phyloP scores from a whole-genome alignment of 2,329 filamentous ascomycete species.

The Penicillium concentricum region DNA sequence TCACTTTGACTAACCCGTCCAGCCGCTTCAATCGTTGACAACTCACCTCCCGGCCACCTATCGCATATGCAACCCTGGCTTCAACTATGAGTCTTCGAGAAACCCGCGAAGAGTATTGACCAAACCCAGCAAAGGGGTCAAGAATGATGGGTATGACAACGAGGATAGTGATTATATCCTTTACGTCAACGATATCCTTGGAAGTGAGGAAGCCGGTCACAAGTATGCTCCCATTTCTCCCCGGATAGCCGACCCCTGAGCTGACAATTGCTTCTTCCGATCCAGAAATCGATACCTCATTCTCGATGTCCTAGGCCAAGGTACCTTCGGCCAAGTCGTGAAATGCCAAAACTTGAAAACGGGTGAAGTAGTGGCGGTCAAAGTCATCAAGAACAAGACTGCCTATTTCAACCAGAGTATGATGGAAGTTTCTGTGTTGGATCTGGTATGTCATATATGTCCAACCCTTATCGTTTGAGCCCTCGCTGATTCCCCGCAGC shows the following conservation, averaged over 20 bases:
- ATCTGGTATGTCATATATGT: constrained; percentile 63
- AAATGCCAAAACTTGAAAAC: constrained; percentile 99
- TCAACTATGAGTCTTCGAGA: constrained; percentile 97
- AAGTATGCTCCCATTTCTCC: constrained; percentile 60
- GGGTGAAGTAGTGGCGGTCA: constrained; percentile 96
- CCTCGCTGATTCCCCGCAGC: constrained; percentile 50
- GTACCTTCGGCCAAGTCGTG: constrained; percentile 97
- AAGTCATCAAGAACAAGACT: constrained; percentile 98
- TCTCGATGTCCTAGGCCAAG: constrained; percentile 92
- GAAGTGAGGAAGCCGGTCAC: constrained; percentile 95
- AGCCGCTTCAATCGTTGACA: constrained; percentile 94
- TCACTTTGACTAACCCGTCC: constrained; percentile 18
- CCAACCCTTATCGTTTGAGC: not conserved
- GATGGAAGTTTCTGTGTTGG: constrained; percentile 99
- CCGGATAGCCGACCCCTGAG: constrained; percentile 8
- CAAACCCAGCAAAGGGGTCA: constrained; percentile 96
- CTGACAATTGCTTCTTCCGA: not conserved
- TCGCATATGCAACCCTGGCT: constrained; percentile 94
- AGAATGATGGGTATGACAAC: constrained; percentile 98
- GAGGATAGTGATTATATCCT: constrained; percentile 99
- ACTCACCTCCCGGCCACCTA: constrained; percentile 92
- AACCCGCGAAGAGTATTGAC: constrained; percentile 94
- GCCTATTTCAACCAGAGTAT: constrained; percentile 99
- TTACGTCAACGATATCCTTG: constrained; percentile 97
- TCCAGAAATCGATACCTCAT: constrained; percentile 89